Conservation (phyloP, 306 rosid genomes). For the Mimosa pudica region DNA sequence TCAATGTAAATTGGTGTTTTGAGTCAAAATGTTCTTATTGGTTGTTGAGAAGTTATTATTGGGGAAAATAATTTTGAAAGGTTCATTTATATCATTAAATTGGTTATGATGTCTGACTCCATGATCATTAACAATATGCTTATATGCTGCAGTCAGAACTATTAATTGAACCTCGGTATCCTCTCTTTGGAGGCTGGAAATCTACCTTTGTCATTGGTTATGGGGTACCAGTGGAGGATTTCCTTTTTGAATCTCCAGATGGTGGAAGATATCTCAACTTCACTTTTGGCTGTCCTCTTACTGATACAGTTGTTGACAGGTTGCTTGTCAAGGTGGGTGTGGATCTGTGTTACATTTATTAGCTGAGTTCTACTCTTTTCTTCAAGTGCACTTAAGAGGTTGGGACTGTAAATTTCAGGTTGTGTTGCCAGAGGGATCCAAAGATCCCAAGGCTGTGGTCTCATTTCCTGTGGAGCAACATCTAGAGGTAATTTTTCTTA, state of each 20-base stretch:
- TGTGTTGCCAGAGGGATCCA: constrained; percentile 95
- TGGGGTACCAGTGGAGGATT: constrained; percentile 91
- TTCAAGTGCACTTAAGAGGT: constrained; percentile 28
- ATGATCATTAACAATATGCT: constrained; percentile 25
- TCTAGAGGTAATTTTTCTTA: constrained; percentile 62
- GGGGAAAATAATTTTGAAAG: constrained; percentile 10
- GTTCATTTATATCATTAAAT: constrained; percentile 1
- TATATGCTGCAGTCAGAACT: constrained; percentile 82
- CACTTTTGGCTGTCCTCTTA: constrained; percentile 92
- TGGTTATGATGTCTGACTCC: constrained; percentile 4
- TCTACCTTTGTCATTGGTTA: constrained; percentile 87
- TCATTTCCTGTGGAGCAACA: constrained; percentile 82
- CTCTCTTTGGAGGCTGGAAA: constrained; percentile 99
- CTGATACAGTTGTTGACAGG: constrained; percentile 78
- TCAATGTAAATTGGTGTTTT: constrained; percentile 17
- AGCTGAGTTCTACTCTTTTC: constrained; percentile 23
- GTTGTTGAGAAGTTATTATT: constrained; percentile 5
- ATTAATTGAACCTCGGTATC: constrained; percentile 94
- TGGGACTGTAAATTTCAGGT: constrained; percentile 56
- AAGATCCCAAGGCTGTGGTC: constrained; percentile 67
- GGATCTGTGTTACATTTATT: constrained; percentile 32
- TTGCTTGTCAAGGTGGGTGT: constrained; percentile 75
- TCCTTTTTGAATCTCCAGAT: constrained; percentile 89
- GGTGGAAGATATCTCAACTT: constrained; percentile 93
- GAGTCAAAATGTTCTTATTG: constrained; percentile 8